Percentiles rank a stretch among this genome's conserved stretches.
Evolutionary conservation across 1,284 basidiomycete species (phyloP).

Genomic region (Papiliotrema laurentii): DNA sequence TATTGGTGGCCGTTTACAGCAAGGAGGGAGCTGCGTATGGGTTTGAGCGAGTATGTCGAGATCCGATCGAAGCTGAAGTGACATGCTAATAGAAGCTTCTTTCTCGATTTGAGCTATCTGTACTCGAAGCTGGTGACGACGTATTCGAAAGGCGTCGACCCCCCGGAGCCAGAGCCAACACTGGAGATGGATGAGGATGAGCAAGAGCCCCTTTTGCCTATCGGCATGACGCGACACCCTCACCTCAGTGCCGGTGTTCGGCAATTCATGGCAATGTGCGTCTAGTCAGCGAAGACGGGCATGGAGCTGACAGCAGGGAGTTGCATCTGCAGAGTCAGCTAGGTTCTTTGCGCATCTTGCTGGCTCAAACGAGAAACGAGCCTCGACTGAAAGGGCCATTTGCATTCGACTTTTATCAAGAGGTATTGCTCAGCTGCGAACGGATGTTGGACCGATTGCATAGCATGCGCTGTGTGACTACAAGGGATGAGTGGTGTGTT

Average conservation of each 20-base stretch:
- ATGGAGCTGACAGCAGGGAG: slow-evolving; percentile 60
- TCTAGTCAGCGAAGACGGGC: slow-evolving; percentile 4
- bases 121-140: slow-evolving; percentile 47
- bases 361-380: slow-evolving; percentile 86
- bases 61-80: background rate
- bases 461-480: slow-evolving; percentile 91
- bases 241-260: slow-evolving; percentile 52
- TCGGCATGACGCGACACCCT: slow-evolving; percentile 14
- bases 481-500: slow-evolving; percentile 83
- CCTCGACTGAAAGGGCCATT: slow-evolving; percentile 92
- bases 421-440: slow-evolving; percentile 79
- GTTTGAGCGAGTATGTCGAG: slow-evolving; percentile 77
- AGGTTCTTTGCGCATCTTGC: slow-evolving; percentile 71
- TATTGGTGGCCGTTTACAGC: slow-evolving; percentile 96
- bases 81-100: slow-evolving; percentile 35
- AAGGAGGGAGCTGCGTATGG: slow-evolving; percentile 74
- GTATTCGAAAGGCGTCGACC: slow-evolving; percentile 27
- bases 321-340: slow-evolving; percentile 86
- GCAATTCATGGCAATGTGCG: slow-evolving; percentile 85
- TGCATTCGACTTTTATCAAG: slow-evolving; percentile 73
- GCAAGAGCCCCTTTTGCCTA: slow-evolving; percentile 14
- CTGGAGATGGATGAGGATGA: slow-evolving; percentile 4
- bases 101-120: slow-evolving; percentile 47
- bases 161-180: background rate
- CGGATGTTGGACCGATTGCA: slow-evolving; percentile 81